These are phyloP conservation scores for Quercus agrifolia DNA, from an alignment of 306 rosid genomes.

Conservation along the genomic window DNA sequence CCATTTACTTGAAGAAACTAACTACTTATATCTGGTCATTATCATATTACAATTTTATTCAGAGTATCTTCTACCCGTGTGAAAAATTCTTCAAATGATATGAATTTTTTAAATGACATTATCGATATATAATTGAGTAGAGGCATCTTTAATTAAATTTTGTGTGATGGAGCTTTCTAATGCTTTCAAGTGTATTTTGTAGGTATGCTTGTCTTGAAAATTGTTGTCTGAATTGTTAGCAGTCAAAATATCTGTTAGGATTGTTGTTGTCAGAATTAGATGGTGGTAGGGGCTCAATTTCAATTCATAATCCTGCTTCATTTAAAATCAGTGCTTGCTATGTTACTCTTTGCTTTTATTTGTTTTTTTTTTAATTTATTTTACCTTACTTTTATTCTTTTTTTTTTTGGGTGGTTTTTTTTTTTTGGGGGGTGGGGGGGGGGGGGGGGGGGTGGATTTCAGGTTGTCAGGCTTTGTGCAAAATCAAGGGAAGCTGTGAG, in stretches of 20 bases:
- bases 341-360: background rate
- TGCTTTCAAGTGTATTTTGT: background rate
- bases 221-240: background rate
- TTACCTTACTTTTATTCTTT: background rate
- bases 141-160: too few species aligned
- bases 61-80: too few species aligned
- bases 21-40: background rate
- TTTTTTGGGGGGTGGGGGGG: too few species aligned
- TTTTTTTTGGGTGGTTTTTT: background rate
- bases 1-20: background rate
- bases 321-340: background rate
- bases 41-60: too few species aligned
- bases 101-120: too few species aligned
- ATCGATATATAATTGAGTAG: too few species aligned
- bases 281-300: background rate
- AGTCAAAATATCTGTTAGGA: background rate
- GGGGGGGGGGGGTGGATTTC: background rate
- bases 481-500: constrained; percentile 99
- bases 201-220: background rate
- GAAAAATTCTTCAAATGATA: too few species aligned
- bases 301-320: background rate
- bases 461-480: constrained; percentile 98
- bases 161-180: background rate
- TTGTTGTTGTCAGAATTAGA: background rate
- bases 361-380: background rate